Evolutionary conservation across 1,284 basidiomycete species (phyloP), one percentile per base, ranked within the genome.

Genomic region (Omphalotus olearius): DNA sequence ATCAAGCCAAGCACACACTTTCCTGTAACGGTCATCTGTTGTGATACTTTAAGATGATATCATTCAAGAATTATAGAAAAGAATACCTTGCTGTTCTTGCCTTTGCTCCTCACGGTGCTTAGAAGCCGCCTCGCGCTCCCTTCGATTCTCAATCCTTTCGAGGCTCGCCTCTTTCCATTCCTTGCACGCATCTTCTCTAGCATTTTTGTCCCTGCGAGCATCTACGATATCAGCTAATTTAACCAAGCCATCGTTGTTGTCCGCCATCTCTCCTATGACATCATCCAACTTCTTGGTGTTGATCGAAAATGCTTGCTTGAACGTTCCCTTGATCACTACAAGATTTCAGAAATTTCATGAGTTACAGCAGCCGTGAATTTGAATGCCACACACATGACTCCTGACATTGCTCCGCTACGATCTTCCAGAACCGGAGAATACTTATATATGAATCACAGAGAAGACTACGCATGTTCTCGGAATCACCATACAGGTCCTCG

Each of bases 371-470:
- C 11, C 5, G 25, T 23, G 10, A 23, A 11, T 13, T 20, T 14
- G 20, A 4, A 30, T 17, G 33, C 25, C 16, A 56, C 59, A 40
- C 20, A 50, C 59, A 38, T 40, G 33, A 52, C 14, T 39, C 45
- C 10, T 56, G 33, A 48, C 61, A 62, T 37, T 62, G 60, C 40
- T 58, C 57, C 39, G 60, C 49, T 2, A 60, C 59, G 1, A 53
- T 51, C 14, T 39, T 25, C 61, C 61, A 63, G 37, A 63, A 63
- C 6, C 56, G 59, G 33, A 63, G 26, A 23, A 63, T 57, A 18
- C 57, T 55, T 10, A 56, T 54, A 36, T 59, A 63, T 4, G 59
- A 50, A 5, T 52, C 23, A 47, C 50, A 61, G 26, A 63, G 47
- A 4, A 58, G 36, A 3, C 53, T 36, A 16, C 57, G 60, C 18